Base-by-base conservation (phyloP, 495 filamentous ascomycete genomes). In the Schizothecium vesticola region DNA sequence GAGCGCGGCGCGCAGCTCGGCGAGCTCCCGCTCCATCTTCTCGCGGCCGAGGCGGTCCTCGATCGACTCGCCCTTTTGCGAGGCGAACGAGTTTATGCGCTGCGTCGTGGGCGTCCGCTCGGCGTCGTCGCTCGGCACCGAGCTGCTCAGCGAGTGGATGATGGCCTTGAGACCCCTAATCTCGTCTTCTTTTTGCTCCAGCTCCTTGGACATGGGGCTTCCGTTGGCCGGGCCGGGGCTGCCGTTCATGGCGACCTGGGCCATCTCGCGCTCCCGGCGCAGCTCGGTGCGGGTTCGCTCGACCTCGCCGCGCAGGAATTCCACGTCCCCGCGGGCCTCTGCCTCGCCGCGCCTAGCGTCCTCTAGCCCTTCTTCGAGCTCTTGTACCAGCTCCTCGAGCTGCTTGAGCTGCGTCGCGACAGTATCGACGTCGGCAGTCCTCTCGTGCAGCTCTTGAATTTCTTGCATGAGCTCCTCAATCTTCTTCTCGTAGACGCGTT, bases 141-240 rank as follows among this genome's bases (percentile, higher is more conserved):
- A 79, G 59, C 91, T 82, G 74, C 92, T 96, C 33, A 99, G 81
- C 11, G 93, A 96, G 78, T 98, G 95, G 61, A 99, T 97, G 73
- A 99, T 98, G 43, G 95, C 95, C 79, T 98, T 98, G 63, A 99
- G 82, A 56, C 95, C 96, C 29, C 94, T 86, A 71, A 99, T 98
- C 80, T 99, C 95, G 70, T 98, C 96, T 71, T 99, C 96, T 73
- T 94, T 92, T 74, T 97, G 92, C 70, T 97, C 94, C 23, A 97
- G 78, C 70, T 97, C 93, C 72, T 90, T 89, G n/a, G 82, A 82
- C 56, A 80, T 76, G 33, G 80, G 80, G 8, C 74, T 65, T 25
- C 80, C 76, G 59, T 81, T 81, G 22, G 81, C 82, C 23, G 84
- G 80, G 3, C 82, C 80, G n/a, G 81, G 81, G 13, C 82, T 80